Percentiles rank a stretch among this genome's conserved stretches.
These are phyloP conservation scores for Atkinsonella hypoxylon DNA, from an alignment of 2,329 filamentous ascomycete species.

Conservation along the genomic window DNA sequence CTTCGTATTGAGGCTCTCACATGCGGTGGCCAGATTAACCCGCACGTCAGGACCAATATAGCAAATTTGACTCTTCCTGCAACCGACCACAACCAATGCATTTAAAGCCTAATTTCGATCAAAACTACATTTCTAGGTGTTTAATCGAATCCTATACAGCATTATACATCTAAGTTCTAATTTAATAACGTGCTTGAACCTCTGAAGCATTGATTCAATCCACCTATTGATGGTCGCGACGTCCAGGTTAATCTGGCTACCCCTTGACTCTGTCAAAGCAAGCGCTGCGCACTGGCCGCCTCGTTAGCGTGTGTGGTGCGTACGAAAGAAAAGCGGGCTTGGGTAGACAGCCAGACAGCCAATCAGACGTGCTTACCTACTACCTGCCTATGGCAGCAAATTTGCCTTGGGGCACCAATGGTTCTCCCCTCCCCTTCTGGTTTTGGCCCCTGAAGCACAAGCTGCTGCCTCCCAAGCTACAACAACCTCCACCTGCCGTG, in stretches of 20 bases:
- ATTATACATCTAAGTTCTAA: too few relatives aligned
- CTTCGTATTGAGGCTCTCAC: too few relatives aligned
- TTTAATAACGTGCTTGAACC: too few relatives aligned
- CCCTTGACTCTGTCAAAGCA: constrained; percentile 12
- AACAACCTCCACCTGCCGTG: constrained; percentile 7
- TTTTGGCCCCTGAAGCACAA: constrained; percentile 21
- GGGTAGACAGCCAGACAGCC: constrained; percentile 3
- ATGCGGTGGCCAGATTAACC: too few relatives aligned
- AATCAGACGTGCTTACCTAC: constrained; percentile 5
- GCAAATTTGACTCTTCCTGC: not conserved
- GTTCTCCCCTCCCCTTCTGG: constrained; percentile 14
- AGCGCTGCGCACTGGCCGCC: constrained; percentile 12
- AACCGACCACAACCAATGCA: too few relatives aligned
- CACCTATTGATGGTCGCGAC: too few relatives aligned
- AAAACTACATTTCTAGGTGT: too few relatives aligned
- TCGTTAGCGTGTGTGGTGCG: constrained; percentile 6
- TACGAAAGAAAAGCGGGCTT: constrained; percentile 13
- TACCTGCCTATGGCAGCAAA: constrained; percentile 20
- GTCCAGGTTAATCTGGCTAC: too few relatives aligned
- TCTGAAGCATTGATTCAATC: too few relatives aligned
- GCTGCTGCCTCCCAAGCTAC: constrained; percentile 1
- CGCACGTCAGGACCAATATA: too few relatives aligned
- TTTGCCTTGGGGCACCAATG: constrained; percentile 8
- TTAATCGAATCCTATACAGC: too few relatives aligned
- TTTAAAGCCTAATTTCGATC: too few relatives aligned